Conservation (phyloP, 108 stramenopile genomes). For the Fragilariopsis cylindrus region DNA sequence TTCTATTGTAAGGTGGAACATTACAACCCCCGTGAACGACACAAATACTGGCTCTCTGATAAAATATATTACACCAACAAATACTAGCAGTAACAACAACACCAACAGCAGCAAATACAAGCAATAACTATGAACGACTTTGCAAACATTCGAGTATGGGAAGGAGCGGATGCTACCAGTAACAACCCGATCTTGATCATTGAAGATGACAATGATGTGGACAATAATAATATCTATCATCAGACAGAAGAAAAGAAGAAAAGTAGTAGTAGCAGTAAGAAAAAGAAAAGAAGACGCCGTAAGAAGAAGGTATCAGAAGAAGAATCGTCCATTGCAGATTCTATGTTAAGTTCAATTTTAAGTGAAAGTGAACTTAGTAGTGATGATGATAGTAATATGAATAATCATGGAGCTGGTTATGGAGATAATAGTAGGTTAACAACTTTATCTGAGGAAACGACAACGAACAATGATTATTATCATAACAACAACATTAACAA, state of each 20-base stretch:
- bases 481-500: too few species aligned
- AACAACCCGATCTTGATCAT: not conserved
- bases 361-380: slow-evolving; percentile 1
- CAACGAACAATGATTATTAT: too few species aligned
- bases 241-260: not conserved
- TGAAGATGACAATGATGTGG: slow-evolving; percentile 3
- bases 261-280: too few species aligned
- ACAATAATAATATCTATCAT: not conserved
- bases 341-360: slow-evolving; percentile 13
- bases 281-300: slow-evolving; percentile 4
- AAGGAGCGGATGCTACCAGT: slow-evolving; percentile 7
- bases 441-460: too few species aligned
- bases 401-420: too few species aligned
- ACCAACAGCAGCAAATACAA: too few species aligned
- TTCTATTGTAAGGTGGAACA: too few species aligned
- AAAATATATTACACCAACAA: too few species aligned
- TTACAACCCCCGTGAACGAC: too few species aligned
- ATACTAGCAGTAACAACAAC: too few species aligned
- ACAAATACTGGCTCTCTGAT: too few species aligned
- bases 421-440: too few species aligned
- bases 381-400: not conserved
- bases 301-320: slow-evolving; percentile 9
- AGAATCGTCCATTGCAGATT: slow-evolving; percentile 15
- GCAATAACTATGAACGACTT: slow-evolving; percentile 6
- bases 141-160: slow-evolving; percentile 11